Base-by-base conservation (phyloP, 1,284 basidiomycete species). In the Mycena sp. region DNA sequence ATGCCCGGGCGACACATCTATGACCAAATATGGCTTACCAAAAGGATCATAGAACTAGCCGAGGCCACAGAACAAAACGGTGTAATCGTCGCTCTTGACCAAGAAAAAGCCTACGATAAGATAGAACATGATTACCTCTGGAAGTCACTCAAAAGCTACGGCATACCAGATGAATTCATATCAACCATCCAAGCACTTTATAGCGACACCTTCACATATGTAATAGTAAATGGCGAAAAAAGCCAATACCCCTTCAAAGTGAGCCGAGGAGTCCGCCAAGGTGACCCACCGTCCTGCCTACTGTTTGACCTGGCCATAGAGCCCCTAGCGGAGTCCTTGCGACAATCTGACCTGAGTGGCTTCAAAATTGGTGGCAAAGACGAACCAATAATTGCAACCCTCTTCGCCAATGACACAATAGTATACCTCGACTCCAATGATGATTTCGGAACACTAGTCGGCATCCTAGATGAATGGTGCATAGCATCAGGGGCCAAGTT, bases 401-500 rank as follows among this genome's bases (percentile, higher is more conserved):
- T 69, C 6, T 69, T 69, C 43, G 65, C 65, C 0, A 63, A 69
- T 29, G 63, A 69, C 46, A 67, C 68, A 23, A 63, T 65, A 1
- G 50, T 60, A 0, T 69, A 55, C 48, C 63, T 69, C 1, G 21
- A 50, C 3, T 43, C 55, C 17, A 30, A 46, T 4, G 70, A 72
- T 46, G 56, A 60, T 38, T 66, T 58, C 29, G 29, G 16, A 1
- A 55, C 45, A 6, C 63, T 72, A 1, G 10, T 56, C 37, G 16
- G 37, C 0, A 64, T 68, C 26, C 64, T 71, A 6, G 52, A 63
- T 17, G 41, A 38, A 10, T 71, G 70, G 70, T 73, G 72, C 54
- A 40, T 19, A 17, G 72, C 67, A 21, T 62, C 69, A 28, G 62
- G 64, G 12, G 72, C 72, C 9, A 70, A 71, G 28, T 73, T 73